Percentiles rank a stretch among this genome's conserved stretches.
Conservation (phyloP, 768 basidiomycete genomes). For the Antrodiella citrinella region DNA sequence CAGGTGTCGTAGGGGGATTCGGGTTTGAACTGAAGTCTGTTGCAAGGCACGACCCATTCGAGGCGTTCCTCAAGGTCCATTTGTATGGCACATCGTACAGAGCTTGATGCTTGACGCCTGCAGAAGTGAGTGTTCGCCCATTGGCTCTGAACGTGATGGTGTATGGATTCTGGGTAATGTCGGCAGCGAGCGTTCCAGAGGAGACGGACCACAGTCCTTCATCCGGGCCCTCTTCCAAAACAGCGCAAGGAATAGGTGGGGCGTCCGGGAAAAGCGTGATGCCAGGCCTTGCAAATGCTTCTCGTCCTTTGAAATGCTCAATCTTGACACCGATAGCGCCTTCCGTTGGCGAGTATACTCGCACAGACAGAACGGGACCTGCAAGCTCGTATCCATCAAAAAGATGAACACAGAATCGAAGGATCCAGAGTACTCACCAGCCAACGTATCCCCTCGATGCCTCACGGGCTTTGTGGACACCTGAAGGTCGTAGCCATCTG, state of each 20-base stretch:
- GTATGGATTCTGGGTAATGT: slow-evolving; percentile 53
- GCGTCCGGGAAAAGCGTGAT: slow-evolving; percentile 61
- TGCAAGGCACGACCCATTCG: slow-evolving; percentile 48
- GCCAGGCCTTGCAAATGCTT: slow-evolving; percentile 28
- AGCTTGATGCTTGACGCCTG: slow-evolving; percentile 48
- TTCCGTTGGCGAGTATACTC: slow-evolving; percentile 47
- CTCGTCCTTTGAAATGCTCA: slow-evolving; percentile 39
- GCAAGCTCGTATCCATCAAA: neutral
- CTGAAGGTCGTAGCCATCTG: slow-evolving; percentile 44
- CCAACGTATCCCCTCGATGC: slow-evolving; percentile 56
- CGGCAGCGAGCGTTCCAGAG: slow-evolving; percentile 43
- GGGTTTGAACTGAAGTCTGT: slow-evolving; percentile 56
- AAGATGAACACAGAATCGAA: neutral
- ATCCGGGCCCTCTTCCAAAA: slow-evolving; percentile 25
- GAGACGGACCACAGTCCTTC: slow-evolving; percentile 25
- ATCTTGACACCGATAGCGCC: slow-evolving; percentile 51
- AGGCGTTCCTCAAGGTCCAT: slow-evolving; percentile 43
- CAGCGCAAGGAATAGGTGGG: slow-evolving; percentile 36
- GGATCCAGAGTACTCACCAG: slow-evolving; percentile 28
- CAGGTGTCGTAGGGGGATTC: slow-evolving; percentile 32
- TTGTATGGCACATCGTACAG: slow-evolving; percentile 47
- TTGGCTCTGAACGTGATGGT: slow-evolving; percentile 53
- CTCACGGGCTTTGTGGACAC: slow-evolving; percentile 55
- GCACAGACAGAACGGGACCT: slow-evolving; percentile 45
- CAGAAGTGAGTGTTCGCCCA: slow-evolving; percentile 36